Base-by-base conservation (phyloP, 225 moss, liverwort and hornwort species). In the Neckera pumila region DNA sequence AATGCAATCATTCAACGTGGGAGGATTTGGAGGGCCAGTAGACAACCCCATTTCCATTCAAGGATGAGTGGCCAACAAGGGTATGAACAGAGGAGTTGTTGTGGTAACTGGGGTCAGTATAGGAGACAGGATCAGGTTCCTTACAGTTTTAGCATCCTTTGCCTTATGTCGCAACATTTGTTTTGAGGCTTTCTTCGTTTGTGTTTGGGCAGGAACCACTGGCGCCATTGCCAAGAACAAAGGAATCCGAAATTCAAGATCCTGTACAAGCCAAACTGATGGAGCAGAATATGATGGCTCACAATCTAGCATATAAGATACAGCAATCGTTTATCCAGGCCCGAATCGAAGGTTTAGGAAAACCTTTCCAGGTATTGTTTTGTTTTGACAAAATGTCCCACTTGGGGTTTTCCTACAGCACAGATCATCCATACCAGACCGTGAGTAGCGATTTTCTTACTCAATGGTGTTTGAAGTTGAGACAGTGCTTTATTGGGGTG, bases 311-410 rank as follows among this genome's bases (percentile, higher is more conserved):
- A 67, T 98, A 95, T 81, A 94, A 74, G 92, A 92, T 98, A 79
- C 98, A 97, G 87, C 97, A 95, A 90, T 89, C 96, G 83, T 98
- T 98, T 89, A 73, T 97, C 34, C 97, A 98, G 84, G 96, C 95
- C 77, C 96, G 98, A 80, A 95, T 98, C 79, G 95, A 96, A 89
- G 98, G 98, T 60, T 85, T 98, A 87, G 98, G 98, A 86, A 96
- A 97, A 88, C 98, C 98, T 76, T 98, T 96, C 89, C 89, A 98
- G 97, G 97, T 97, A 90, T 27, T 49, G n/a, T 58, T 71, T 58
- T 71, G 54, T 59, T 87, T 58, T 88, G 53, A n/a, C 87, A 81
- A 59, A 47, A 25, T 80, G 43, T 79, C 15, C 36, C 73, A 38
- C 51, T 66, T 59, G 67, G 65, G 53, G 38, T 71, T 85, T 71